Percentiles rank a stretch among this genome's conserved stretches.
phyloP scores from a whole-genome alignment of 345 rosid species.

The Pistacia vera region DNA sequence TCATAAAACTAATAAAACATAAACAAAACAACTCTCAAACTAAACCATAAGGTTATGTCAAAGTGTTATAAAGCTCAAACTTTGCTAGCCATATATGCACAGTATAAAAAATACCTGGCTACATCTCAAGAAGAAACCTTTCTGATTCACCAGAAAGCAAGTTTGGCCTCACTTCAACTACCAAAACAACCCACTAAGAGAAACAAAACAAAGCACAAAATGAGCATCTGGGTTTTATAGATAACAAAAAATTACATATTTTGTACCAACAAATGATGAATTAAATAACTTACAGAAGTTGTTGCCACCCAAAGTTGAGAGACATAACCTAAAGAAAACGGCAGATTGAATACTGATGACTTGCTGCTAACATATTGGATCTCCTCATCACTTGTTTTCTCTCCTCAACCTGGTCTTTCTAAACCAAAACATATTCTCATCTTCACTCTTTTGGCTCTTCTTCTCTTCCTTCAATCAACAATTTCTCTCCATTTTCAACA shows the following conservation, averaged over 20 bases:
- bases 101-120: constrained; percentile 40
- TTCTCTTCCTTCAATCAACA: constrained; percentile 25
- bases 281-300: constrained; percentile 44
- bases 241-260: no score
- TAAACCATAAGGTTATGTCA: not conserved
- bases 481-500: constrained; percentile 20
- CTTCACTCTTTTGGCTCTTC: constrained; percentile 3
- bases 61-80: not conserved
- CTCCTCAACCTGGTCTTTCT: constrained; percentile 31
- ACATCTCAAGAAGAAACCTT: constrained; percentile 67
- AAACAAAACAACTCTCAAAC: not conserved
- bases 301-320: constrained; percentile 91
- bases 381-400: constrained; percentile 53
- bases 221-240: not conserved
- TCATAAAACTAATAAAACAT: not conserved
- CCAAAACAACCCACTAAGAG: constrained; percentile 68
- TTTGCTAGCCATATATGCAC: constrained; percentile 1
- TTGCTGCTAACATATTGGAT: constrained; percentile 77
- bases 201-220: not conserved
- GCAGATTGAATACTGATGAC: constrained; percentile 80
- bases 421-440: constrained; percentile 22
- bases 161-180: constrained; percentile 78
- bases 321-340: constrained; percentile 67
- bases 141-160: constrained; percentile 87
- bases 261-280: not conserved